Conservation (phyloP, 768 basidiomycete species). For the Fomitopsis serialis region DNA sequence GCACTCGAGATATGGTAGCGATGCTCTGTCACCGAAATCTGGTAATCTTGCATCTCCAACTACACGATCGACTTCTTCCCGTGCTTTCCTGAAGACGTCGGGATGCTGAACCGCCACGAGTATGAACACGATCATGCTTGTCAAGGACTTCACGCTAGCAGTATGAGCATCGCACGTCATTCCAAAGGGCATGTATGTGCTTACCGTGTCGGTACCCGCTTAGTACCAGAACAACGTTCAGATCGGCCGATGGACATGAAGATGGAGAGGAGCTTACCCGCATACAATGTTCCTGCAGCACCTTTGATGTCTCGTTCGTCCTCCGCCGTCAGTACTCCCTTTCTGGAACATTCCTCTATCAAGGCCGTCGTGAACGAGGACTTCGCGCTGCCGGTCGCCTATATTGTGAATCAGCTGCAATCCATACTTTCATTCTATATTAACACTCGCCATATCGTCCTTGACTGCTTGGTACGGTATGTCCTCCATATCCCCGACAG, state of each 20-base stretch:
- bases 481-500: constrained; percentile 14
- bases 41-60: constrained; percentile 20
- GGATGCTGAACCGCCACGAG: constrained; percentile 12
- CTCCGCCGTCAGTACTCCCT: not conserved
- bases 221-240: not conserved
- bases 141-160: not conserved
- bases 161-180: not conserved
- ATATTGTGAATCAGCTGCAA: not conserved
- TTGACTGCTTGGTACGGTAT: constrained; percentile 14
- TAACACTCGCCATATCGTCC: constrained; percentile 8
- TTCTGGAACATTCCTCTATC: not conserved
- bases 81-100: constrained; percentile 14
- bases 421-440: not conserved
- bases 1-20: constrained; percentile 9
- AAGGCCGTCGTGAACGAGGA: constrained; percentile 7
- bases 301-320: constrained; percentile 13
- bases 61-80: constrained; percentile 22
- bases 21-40: constrained; percentile 7
- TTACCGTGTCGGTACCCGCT: constrained; percentile 16
- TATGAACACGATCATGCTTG: constrained; percentile 9
- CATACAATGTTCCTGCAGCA: constrained; percentile 6
- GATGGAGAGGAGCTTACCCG: no score
- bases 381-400: constrained; percentile 2
- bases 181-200: not conserved
- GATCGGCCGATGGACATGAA: no score